Conservation (phyloP, 768 basidiomycete species). For the Leccinum disarticulatum region DNA sequence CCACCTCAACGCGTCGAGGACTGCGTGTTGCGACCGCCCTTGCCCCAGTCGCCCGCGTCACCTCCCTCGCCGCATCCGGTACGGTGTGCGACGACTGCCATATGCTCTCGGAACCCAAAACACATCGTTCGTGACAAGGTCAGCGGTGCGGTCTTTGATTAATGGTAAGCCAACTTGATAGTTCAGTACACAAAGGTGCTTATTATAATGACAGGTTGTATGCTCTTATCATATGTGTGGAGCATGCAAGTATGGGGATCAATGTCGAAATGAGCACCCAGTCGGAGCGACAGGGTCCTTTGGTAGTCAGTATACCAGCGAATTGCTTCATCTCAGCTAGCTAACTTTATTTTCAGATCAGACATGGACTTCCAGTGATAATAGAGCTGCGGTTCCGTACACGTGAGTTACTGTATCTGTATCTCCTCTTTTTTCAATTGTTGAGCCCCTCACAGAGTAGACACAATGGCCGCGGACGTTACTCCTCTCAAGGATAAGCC, state of each 20-base stretch:
- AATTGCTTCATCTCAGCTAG: conserved; percentile 10
- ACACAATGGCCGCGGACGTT: too few species aligned
- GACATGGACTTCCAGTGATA: conserved; percentile 39
- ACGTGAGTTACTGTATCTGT: too few species aligned
- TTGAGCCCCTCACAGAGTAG: too few species aligned
- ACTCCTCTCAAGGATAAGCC: too few species aligned
- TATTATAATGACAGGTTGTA: conserved; percentile 41
- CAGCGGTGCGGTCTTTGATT: not conserved
- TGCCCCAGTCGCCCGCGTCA: too few species aligned
- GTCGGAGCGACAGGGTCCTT: conserved; percentile 37
- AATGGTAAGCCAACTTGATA: conserved; percentile 16
- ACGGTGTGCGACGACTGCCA: too few species aligned
- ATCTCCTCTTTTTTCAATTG: too few species aligned
- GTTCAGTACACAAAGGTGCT: not conserved
- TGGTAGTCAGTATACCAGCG: conserved; percentile 46
- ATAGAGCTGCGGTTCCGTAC: conserved; percentile 36
- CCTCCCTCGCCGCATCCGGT: too few species aligned
- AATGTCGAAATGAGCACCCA: conserved; percentile 69
- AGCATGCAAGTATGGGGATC: conserved; percentile 61
- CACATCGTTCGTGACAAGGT: not conserved
- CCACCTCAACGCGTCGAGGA: too few species aligned
- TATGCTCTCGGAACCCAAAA: too few species aligned
- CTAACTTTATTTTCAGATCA: conserved; percentile 33
- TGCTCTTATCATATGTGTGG: conserved; percentile 67
- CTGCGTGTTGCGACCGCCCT: too few species aligned